phyloP scores from a whole-genome alignment of 257 asterid species.

The Leptodermis oblonga region DNA sequence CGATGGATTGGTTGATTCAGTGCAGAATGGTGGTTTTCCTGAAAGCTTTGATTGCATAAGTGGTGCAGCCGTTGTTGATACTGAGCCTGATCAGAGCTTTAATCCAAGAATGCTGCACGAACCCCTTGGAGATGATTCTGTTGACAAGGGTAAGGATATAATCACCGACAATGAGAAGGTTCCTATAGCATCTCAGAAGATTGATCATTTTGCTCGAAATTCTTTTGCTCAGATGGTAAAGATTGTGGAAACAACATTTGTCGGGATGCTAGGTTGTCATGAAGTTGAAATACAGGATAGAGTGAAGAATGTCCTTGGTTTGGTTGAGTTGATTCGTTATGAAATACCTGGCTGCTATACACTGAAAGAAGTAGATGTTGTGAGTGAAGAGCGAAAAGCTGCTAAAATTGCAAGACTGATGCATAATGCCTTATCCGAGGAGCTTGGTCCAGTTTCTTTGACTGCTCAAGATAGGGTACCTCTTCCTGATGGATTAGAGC shows the following conservation, averaged over 20 bases:
- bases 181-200: constrained; percentile 29
- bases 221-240: constrained; percentile 48
- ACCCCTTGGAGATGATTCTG: constrained; percentile 21
- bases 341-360: constrained; percentile 35
- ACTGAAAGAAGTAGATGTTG: constrained; percentile 34
- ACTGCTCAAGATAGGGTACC: constrained; percentile 79
- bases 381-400: constrained; percentile 31
- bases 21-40: constrained; percentile 20
- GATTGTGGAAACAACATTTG: constrained; percentile 62
- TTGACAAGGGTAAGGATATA: constrained; percentile 25
- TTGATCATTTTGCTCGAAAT: constrained; percentile 38
- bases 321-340: constrained; percentile 55
- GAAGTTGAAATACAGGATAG: constrained; percentile 92
- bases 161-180: constrained; percentile 26
- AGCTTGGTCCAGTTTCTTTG: constrained; percentile 79
- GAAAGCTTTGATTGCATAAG: constrained; percentile 30
- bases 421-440: constrained; percentile 62
- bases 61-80: constrained; percentile 33
- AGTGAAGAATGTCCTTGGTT: constrained; percentile 69
- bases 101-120: constrained; percentile 18
- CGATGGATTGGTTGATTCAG: constrained; percentile 30
- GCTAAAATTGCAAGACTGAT: constrained; percentile 44
- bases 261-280: constrained; percentile 60
- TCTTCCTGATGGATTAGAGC: constrained; percentile 66
- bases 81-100: constrained; percentile 40